Base-by-base conservation (phyloP, 768 basidiomycete genomes). In the Leccinum rimulosum region DNA sequence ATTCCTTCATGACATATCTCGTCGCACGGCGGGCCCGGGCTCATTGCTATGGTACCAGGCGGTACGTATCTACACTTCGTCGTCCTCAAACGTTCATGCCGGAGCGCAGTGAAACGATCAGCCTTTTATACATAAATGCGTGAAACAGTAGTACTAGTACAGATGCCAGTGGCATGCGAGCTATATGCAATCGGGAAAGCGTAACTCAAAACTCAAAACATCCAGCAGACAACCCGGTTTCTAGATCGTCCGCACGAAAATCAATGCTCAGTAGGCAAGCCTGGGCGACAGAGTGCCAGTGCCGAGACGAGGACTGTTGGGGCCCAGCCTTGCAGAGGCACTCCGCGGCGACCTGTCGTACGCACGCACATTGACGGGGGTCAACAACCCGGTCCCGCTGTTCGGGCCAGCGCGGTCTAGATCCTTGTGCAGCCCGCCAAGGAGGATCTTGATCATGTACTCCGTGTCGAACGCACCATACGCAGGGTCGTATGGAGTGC, bases 401-500 rank as follows among this genome's bases (percentile, higher is more conserved):
- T 52, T 61, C 12, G 56, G 58, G 1, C 54, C 57, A 36, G 58
- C 31, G 2, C 52, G 61, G 52, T 69, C 69, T 12, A 66, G 8
- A 12, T 63, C 63, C 55, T 65, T 60, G 49, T 61, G 53, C 15
- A 73, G 3, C 51, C 69, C 58, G 4, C 73, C 73, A 19, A 73
- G 68, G 12, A 73, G 68, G 50, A 73, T 71, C 65, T 74, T 73
- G 17, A 74, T 33, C 73, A 73, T 73, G 59, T 74, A 73, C 49
- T 73, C 73, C 9, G 73, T 70, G 59, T 74, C 68, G 25, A 73
- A 73, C 4, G 50, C 59, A 58, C 73, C 73, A 4, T 68, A 58
- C 17, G 56, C 65, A 47, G 66, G 71, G 51, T 74, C 70, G 50
- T 60, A 81, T 9, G 75, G 74, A 5, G 78, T 79, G 38, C 78